phyloP scores from a whole-genome alignment of 129 eudicot species.

The Chrysanthemum seticuspe region DNA sequence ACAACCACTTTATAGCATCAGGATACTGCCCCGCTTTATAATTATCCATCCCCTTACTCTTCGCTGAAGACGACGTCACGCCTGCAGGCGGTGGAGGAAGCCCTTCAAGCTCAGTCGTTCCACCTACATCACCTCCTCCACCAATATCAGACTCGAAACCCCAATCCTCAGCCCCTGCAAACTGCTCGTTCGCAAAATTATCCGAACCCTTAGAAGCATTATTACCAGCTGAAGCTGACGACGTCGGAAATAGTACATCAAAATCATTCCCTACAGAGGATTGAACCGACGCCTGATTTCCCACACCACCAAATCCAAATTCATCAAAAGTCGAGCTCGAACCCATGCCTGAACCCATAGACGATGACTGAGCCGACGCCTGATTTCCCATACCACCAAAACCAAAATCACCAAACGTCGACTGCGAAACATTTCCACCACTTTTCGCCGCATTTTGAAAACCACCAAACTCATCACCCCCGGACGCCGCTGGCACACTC shows the following conservation, averaged over 20 bases:
- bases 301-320: constrained; percentile 48
- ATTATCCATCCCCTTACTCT: constrained; percentile 87
- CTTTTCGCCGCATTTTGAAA: too few relatives aligned
- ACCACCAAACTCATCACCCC: constrained; percentile 11
- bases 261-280: constrained; percentile 55
- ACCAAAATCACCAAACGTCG: constrained; percentile 30
- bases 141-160: constrained; percentile 55
- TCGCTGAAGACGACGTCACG: constrained; percentile 67
- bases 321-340: constrained; percentile 42
- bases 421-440: constrained; percentile 22
- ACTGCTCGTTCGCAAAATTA: constrained; percentile 40
- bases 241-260: constrained; percentile 57
- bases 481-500: constrained; percentile 1
- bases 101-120: constrained; percentile 93
- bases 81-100: constrained; percentile 98
- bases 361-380: constrained; percentile 41
- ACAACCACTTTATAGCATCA: constrained; percentile 96
- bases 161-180: constrained; percentile 84
- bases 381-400: constrained; percentile 31
- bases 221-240: constrained; percentile 37
- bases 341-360: constrained; percentile 30
- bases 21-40: constrained; percentile 93
- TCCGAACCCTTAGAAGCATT: constrained; percentile 36
- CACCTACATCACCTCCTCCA: constrained; percentile 64
- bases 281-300: constrained; percentile 49